These are phyloP conservation scores for Kappamyces sp. DNA, from an alignment of 192 early-diverging fungal genomes.

Conservation along the genomic window DNA sequence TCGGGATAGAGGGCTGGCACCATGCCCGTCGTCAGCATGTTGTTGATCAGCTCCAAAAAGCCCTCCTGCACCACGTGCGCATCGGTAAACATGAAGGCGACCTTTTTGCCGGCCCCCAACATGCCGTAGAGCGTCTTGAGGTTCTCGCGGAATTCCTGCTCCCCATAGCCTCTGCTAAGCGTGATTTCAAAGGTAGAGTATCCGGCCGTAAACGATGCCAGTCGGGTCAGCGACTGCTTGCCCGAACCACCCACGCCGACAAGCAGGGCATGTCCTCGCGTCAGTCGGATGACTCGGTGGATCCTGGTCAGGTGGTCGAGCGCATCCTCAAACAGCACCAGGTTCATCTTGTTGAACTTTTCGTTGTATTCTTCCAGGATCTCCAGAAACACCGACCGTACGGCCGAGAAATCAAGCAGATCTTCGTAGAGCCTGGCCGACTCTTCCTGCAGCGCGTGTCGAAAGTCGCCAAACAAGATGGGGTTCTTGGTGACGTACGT, in stretches of 20 bases:
- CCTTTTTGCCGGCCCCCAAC: constrained; percentile 45
- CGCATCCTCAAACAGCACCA: constrained; percentile 60
- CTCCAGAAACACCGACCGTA: constrained; percentile 55
- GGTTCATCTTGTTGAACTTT: constrained; percentile 53
- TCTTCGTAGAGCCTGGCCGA: constrained; percentile 53
- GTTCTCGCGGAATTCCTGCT: constrained; percentile 50
- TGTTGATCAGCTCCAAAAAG: constrained; percentile 59
- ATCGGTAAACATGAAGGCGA: constrained; percentile 59
- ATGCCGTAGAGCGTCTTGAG: constrained; percentile 46
- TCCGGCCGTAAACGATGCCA: constrained; percentile 53
- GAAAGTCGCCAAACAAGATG: constrained; percentile 54
- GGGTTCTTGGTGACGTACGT: constrained; percentile 50
- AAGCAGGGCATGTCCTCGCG: constrained; percentile 50
- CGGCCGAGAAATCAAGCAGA: constrained; percentile 53
- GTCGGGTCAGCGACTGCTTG: constrained; percentile 50
- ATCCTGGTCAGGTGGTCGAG: constrained; percentile 53
- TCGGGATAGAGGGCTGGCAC: constrained; percentile 57
- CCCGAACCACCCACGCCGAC: constrained; percentile 61
- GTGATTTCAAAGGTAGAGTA: constrained; percentile 54
- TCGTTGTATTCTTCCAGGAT: constrained; percentile 60
- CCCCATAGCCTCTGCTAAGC: constrained; percentile 52
- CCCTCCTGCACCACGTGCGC: constrained; percentile 60
- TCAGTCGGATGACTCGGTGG: constrained; percentile 50
- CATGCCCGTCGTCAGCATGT: constrained; percentile 58
- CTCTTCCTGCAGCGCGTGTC: constrained; percentile 55